A percentile compares a stretch with the other conserved stretches of the same genome.
Conservation (phyloP, 495 filamentous ascomycete genomes). For the Lindgomyces ingoldianus region DNA sequence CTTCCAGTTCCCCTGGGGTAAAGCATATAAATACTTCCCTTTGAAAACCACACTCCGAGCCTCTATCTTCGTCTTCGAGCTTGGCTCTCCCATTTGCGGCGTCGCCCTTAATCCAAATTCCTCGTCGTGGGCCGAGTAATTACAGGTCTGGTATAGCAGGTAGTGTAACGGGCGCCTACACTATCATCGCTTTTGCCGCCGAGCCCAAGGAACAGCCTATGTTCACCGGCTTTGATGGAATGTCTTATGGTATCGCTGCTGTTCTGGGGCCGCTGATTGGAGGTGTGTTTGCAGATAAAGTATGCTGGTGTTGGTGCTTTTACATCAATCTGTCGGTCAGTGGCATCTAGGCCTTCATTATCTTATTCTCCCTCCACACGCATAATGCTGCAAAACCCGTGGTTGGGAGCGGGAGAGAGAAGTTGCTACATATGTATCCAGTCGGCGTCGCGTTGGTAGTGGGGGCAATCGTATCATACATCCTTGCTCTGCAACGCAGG, state of each 20-base stretch:
- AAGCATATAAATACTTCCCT: conserved; percentile 75
- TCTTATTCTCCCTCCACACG: conserved; percentile 48
- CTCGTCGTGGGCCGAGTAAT: conserved; percentile 84
- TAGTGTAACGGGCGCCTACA: conserved; percentile 76
- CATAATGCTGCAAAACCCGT: conserved; percentile 41
- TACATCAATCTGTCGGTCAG: conserved; percentile 59
- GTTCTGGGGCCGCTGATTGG: conserved; percentile 44
- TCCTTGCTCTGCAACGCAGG: conserved; percentile 41
- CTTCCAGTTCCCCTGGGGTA: conserved; percentile 72
- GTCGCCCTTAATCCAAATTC: conserved; percentile 70
- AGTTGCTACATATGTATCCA: conserved; percentile 35
- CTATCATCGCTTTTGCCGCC: conserved; percentile 77
- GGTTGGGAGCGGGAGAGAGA: conserved; percentile 38
- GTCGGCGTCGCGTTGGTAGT: conserved; percentile 29
- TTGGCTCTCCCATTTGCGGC: conserved; percentile 78
- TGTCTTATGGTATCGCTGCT: conserved; percentile 75
- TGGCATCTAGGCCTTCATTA: conserved; percentile 42
- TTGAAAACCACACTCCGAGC: conserved; percentile 67
- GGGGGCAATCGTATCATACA: conserved; percentile 25
- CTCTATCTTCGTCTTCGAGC: conserved; percentile 75
- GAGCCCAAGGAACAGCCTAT: conserved; percentile 68
- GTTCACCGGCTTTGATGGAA: conserved; percentile 70
- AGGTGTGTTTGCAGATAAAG: conserved; percentile 44
- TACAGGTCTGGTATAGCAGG: conserved; percentile 80
- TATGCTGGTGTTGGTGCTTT: conserved; percentile 65